Conservation (phyloP, 345 rosid genomes). For the Iberis pinnata region DNA sequence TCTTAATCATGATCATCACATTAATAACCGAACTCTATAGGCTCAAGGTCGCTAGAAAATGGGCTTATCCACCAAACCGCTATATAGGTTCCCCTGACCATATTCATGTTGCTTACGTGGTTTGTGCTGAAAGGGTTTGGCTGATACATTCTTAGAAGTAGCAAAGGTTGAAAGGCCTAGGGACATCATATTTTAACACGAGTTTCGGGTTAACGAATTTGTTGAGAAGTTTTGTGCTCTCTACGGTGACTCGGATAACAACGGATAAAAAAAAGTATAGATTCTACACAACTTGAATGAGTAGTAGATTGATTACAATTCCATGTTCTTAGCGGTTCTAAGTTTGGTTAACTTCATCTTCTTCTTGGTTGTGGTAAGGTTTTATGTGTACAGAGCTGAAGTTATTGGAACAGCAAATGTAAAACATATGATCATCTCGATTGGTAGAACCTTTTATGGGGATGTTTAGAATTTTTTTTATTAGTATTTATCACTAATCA, state of each 20-base stretch:
- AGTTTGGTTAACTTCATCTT: conserved; percentile 46
- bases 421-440: no score
- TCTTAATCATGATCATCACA: conserved; percentile 45
- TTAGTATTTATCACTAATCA: no score
- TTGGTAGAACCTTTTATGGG: no score
- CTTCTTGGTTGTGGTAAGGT: conserved; percentile 46
- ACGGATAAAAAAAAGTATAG: conserved; percentile 50
- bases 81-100: conserved; percentile 47
- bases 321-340: conserved; percentile 48
- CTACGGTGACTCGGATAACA: conserved; percentile 40
- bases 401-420: conserved; percentile 46
- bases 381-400: conserved; percentile 51
- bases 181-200: conserved; percentile 57
- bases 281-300: conserved; percentile 59
- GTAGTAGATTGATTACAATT: conserved; percentile 62
- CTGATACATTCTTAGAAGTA: conserved; percentile 65
- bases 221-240: conserved; percentile 57
- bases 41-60: conserved; percentile 40
- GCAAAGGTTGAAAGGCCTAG: conserved; percentile 85
- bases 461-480: no score
- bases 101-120: conserved; percentile 61
- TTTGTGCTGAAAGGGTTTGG: conserved; percentile 62
- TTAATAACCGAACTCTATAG: conserved; percentile 38
- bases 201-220: conserved; percentile 60
- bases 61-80: conserved; percentile 10